Evolutionary conservation across 2,329 filamentous ascomycete genomes (phyloP), one percentile per base, ranked within the genome.

Genomic region (Apiospora aurea): DNA sequence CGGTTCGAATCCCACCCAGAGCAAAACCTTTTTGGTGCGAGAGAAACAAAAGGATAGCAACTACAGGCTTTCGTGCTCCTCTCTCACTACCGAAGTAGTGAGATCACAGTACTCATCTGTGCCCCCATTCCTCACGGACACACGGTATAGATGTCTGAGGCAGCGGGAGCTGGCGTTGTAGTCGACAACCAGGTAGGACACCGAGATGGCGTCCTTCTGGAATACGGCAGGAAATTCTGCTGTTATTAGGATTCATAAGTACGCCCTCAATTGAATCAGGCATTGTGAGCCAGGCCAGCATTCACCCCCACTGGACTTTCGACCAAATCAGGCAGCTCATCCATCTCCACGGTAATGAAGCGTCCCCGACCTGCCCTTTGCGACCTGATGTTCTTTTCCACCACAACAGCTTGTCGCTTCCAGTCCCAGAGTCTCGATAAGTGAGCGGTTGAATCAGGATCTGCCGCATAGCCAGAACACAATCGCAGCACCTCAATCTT

Each of bases 281-380:
- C 21, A 29, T 64, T 64, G 34, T 64, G 57, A 41, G 29, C 34
- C 21, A 41, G 34, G 11, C 57, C 57, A 64, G 29, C 16, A 38
- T 61, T 61, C 14, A 38, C 18, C n/a, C 26, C 57, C 57, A 29
- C 57, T 18, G 21, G 34, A 13, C 57, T 64, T 64, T 68, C 41
- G n/a, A 13, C 41, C 44, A 68, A 34, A 29, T 46, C 66, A 46
- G 66, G 44, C 5, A 80, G 73, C 24, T 69, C 68, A 69, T 87
- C 85, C 51, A 81, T 82, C 67, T 88, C 85, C 21, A 89, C 87
- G 5, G 80, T 84, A 70, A 89, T 84, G 73, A 85, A 84, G 64
- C 84, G 81, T 10, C 87, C 87, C 71, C 82, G 83, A 0, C 87
- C 87, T 18, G 83, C 83, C 72, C 87, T 81, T 77, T 83, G 81